phyloP scores from a whole-genome alignment of 1,284 basidiomycete species.

The Melampsora americana region DNA sequence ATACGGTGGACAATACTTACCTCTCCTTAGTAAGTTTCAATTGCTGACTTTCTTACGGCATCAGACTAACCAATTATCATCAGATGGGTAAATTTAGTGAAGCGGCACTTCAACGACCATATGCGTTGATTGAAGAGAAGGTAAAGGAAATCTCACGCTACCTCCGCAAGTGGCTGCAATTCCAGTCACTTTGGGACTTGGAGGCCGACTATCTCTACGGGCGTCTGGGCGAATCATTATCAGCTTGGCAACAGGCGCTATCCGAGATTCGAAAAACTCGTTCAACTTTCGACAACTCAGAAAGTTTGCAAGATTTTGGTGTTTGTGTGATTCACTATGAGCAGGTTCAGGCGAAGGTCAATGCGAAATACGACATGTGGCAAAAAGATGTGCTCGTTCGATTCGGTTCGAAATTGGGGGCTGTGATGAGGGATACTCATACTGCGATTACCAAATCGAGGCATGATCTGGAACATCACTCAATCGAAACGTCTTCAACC shows the following conservation, averaged over 20 bases:
- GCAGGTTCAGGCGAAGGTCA: conserved; percentile 93
- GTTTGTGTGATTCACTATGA: conserved; percentile 95
- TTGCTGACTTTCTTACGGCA: conserved; percentile 9
- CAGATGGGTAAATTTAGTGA: conserved; percentile 75
- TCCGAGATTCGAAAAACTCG: conserved; percentile 95
- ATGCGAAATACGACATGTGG: conserved; percentile 97
- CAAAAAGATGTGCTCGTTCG: conserved; percentile 87
- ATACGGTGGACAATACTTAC: conserved; percentile 57
- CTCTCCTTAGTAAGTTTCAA: conserved; percentile 68
- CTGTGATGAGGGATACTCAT: conserved; percentile 95
- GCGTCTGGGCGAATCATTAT: conserved; percentile 85
- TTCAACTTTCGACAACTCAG: conserved; percentile 92
- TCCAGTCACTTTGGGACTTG: conserved; percentile 98
- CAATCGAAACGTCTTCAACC: conserved; percentile 61
- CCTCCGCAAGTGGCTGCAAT: conserved; percentile 95
- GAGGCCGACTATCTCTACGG: conserved; percentile 95
- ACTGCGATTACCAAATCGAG: conserved; percentile 84
- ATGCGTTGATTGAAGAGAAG: conserved; percentile 81
- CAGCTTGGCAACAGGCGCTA: conserved; percentile 86
- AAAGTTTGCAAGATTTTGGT: conserved; percentile 81
- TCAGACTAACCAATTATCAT: not conserved
- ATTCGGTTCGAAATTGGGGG: conserved; percentile 86
- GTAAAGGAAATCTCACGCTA: conserved; percentile 81
- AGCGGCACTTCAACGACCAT: conserved; percentile 73
- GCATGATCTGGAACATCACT: conserved; percentile 86